Conservation (phyloP, 163 green algal species). For the Dunaliella salina region DNA sequence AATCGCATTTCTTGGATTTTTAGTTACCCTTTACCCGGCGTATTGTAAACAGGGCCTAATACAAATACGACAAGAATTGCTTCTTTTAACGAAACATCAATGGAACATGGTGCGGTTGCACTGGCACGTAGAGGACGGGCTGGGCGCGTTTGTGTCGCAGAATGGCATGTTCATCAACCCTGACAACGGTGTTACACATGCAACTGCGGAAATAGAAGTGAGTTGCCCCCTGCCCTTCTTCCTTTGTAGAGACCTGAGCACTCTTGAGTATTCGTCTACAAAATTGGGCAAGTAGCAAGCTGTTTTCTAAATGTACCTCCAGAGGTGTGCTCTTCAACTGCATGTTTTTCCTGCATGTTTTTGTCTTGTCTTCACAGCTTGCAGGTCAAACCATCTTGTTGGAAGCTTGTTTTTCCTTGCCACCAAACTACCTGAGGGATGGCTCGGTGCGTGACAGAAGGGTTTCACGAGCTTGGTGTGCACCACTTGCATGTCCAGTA, state of each 20-base stretch:
- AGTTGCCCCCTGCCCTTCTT: neutral
- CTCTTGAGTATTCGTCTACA: too few species aligned
- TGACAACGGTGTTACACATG: constrained; percentile 47
- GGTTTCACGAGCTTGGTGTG: neutral
- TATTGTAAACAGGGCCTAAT: too few species aligned
- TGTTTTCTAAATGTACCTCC: too few species aligned
- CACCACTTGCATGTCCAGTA: too few species aligned
- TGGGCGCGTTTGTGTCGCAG: constrained; percentile 28
- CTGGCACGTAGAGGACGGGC: constrained; percentile 61
- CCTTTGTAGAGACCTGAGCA: too few species aligned
- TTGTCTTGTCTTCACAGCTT: constrained; percentile 26
- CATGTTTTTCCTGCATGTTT: too few species aligned
- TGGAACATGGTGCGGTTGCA: constrained; percentile 65
- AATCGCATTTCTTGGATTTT: too few species aligned
- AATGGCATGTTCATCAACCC: constrained; percentile 26
- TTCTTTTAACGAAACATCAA: neutral
- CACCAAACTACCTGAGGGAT: constrained; percentile 33
- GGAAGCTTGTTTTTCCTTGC: constrained; percentile 42
- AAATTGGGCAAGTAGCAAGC: too few species aligned
- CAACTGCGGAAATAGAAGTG: constrained; percentile 61
- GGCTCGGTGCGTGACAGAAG: constrained; percentile 21
- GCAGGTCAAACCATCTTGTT: constrained; percentile 26
- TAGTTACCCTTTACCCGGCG: too few species aligned
- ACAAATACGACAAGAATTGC: too few species aligned
- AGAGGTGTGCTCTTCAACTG: too few species aligned